Conservation (phyloP, 73 alveolate species). For the Breviolum minutum region DNA sequence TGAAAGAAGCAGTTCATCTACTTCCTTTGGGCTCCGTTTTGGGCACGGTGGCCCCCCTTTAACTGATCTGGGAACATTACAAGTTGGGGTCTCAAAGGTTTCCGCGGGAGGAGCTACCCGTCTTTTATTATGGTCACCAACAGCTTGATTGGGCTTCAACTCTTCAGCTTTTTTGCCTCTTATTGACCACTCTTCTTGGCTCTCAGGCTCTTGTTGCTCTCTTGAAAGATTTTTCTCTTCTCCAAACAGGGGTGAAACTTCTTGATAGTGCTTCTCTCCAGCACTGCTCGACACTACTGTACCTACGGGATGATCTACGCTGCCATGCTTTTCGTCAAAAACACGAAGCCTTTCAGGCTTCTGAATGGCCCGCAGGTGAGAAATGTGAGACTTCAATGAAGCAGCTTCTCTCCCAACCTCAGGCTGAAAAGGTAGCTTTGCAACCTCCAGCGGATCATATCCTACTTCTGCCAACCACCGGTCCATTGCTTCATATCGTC, state of each 20-base stretch:
- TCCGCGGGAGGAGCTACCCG: neutral
- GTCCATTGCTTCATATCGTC: neutral
- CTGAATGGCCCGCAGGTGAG: neutral
- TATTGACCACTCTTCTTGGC: neutral
- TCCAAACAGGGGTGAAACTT: too few species aligned
- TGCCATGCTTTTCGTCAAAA: neutral
- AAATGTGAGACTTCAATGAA: neutral
- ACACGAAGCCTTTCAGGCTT: neutral
- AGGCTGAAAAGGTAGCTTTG: neutral
- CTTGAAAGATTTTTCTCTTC: neutral
- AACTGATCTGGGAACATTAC: too few species aligned
- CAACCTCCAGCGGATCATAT: neutral
- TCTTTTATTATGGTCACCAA: neutral
- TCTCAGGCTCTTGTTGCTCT: conserved; percentile 2
- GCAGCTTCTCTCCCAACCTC: neutral
- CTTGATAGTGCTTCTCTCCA: too few species aligned
- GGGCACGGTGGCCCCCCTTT: too few species aligned
- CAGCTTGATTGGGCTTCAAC: neutral
- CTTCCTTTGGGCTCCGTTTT: too few species aligned
- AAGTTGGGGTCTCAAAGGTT: too few species aligned
- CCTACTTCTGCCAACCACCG: neutral
- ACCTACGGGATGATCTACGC: too few species aligned
- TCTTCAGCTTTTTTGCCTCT: neutral
- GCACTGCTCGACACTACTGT: too few species aligned
- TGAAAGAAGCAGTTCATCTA: too few species aligned